Evolutionary conservation across 1,284 basidiomycete genomes (phyloP), one percentile per base, ranked within the genome.

Genomic region (Rhodotorula sp.): DNA sequence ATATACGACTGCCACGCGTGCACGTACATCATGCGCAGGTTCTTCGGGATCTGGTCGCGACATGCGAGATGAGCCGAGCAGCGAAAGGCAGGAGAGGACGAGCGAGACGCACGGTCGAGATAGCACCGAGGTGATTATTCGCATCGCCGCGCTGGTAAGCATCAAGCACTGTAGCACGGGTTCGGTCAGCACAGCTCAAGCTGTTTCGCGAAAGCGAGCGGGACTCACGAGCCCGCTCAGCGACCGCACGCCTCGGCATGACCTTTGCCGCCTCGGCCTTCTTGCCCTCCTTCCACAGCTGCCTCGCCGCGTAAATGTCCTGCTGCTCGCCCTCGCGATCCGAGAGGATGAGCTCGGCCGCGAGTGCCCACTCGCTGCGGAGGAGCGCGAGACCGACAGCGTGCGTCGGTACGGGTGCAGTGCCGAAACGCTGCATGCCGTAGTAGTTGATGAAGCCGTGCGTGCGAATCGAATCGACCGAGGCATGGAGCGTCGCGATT

Each of bases 1-100:
- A 99, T 89, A 79, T 98, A 99, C 23, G 93, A 96, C 81, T 99
- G 97, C 81, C 98, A 99, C 50, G 96, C 95, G 82, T 99, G 97
- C 60, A 98, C 89, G 80, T 99, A 99, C 92, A 99, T 98, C 73
- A 96, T 84, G 61, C 95, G 87, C 74, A 99, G 86, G 79, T 95
- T 97, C 67, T 90, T 87, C n/a, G 94, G 95, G 73, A 97, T 97
- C 93, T 96, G 77, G 19, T 46, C 14, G 19, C 45, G 56, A 73
- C 67, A 21, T 10, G n/a, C 9, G 12, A 17, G 27, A 34, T 12
- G 41, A 21, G 34, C 21, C 25, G 17, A 34, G 41, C 2, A 70
- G 52, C 13, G 49, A 7, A 4, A 27, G 49, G 64, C 64, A 13
- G 34, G n/a, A 41, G 48, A 13, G 49, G 17, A 13, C 8, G 34